These are phyloP conservation scores for Nannochloropsis salina DNA, from an alignment of 108 stramenopile genomes.

Conservation along the genomic window DNA sequence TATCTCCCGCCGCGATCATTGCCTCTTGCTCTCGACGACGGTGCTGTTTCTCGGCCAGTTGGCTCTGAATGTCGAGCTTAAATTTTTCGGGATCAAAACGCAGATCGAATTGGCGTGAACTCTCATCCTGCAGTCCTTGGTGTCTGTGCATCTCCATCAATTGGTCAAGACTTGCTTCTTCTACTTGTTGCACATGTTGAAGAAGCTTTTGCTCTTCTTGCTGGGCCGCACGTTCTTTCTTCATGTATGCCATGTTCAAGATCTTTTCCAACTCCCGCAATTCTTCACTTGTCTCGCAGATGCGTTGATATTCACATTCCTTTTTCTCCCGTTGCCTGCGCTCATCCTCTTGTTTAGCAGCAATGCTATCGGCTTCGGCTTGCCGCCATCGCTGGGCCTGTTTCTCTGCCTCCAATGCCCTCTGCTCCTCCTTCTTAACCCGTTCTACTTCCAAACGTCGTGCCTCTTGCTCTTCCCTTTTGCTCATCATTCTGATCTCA, in stretches of 20 bases:
- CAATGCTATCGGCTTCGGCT: not conserved
- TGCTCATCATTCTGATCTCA: not conserved
- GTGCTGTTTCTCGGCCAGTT: not conserved
- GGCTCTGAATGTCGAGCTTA: not conserved
- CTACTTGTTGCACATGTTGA: not conserved
- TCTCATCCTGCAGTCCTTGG: not conserved
- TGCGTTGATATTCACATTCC: slow-evolving; percentile 27
- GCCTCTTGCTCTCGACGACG: not conserved
- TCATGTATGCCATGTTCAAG: slow-evolving; percentile 25
- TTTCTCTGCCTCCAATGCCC: not conserved
- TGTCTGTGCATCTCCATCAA: not conserved
- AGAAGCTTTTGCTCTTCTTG: not conserved
- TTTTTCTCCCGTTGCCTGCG: not conserved
- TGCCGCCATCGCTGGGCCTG: not conserved
- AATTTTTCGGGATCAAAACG: not conserved
- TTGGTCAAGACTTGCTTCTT: not conserved
- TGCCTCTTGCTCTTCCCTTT: not conserved
- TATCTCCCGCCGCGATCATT: not conserved
- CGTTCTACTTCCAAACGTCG: not conserved
- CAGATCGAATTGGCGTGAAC: not conserved
- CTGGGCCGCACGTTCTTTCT: slow-evolving; percentile 31
- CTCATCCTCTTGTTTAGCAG: not conserved
- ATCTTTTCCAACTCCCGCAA: slow-evolving; percentile 27
- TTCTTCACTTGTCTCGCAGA: slow-evolving; percentile 24
- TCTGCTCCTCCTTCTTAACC: not conserved